These are phyloP conservation scores for Candida pseudofarinosa DNA, from an alignment of 805 yeast genomes.

Conservation along the genomic window DNA sequence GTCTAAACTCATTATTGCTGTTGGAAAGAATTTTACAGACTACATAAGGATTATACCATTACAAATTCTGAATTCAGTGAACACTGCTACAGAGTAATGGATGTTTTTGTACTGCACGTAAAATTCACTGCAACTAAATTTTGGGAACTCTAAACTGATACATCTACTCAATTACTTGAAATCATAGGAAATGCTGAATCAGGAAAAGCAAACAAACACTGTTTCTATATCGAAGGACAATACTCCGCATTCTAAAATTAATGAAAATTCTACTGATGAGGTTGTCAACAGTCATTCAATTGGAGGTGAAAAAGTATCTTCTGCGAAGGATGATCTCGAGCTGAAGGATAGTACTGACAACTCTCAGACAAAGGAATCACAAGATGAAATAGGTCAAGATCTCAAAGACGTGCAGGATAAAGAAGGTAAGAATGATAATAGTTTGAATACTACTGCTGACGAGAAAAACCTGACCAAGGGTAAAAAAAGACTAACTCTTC, in stretches of 20 bases:
- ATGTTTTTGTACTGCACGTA: not conserved
- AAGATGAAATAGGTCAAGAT: not conserved
- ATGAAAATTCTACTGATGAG: not conserved
- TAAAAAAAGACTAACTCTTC: constrained; percentile 67
- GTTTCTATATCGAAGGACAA: too few species aligned
- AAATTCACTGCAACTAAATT: not conserved
- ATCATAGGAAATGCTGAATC: too few species aligned
- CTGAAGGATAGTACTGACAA: not conserved
- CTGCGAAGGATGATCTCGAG: not conserved
- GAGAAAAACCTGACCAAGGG: constrained; percentile 7
- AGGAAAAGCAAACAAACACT: too few species aligned
- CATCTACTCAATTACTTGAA: too few species aligned
- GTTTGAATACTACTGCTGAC: not conserved
- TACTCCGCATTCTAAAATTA: too few species aligned
- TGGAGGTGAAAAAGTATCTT: not conserved
- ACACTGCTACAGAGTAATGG: too few species aligned
- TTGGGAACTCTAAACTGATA: not conserved
- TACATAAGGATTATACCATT: too few species aligned
- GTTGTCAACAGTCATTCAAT: not conserved
- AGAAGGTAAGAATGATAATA: not conserved
- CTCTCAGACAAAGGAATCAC: not conserved
- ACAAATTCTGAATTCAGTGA: too few species aligned
- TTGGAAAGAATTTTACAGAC: too few species aligned
- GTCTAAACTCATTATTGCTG: too few species aligned
- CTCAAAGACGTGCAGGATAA: not conserved